Evolutionary conservation across 2,329 filamentous ascomycete species (phyloP).

Genomic region (Alternaria ventricosa): DNA sequence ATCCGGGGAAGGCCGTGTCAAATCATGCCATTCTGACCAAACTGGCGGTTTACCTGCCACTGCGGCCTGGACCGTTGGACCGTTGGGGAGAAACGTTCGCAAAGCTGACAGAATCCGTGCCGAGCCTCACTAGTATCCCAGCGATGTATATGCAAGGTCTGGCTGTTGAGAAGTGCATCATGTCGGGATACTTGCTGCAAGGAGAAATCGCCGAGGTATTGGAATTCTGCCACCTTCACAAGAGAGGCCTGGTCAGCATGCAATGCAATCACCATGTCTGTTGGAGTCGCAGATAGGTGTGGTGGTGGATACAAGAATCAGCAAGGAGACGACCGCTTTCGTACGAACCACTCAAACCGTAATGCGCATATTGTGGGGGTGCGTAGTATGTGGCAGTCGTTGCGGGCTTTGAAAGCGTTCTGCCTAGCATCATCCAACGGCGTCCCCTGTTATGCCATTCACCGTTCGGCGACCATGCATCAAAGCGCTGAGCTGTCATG

Average conservation of each 20-base stretch:
- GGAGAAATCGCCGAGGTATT: neutral
- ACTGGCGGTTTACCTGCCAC: neutral
- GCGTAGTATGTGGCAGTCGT: neutral
- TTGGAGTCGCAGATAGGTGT: neutral
- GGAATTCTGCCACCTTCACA: neutral
- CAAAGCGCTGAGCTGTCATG: neutral
- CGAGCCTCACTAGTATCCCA: neutral
- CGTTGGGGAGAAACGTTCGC: neutral
- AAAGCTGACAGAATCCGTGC: neutral
- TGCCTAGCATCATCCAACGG: neutral
- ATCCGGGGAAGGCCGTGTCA: neutral
- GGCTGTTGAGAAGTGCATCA: neutral
- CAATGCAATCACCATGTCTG: neutral
- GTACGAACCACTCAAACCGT: neutral
- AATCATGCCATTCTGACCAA: constrained; percentile 1
- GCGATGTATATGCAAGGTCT: neutral
- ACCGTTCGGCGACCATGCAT: neutral
- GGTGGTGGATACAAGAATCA: neutral
- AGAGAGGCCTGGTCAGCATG: neutral
- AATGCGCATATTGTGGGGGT: neutral
- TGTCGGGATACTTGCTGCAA: neutral
- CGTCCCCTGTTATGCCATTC: neutral
- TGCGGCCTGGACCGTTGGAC: neutral
- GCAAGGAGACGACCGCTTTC: neutral
- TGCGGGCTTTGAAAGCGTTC: neutral